Base-by-base conservation (phyloP, 352 stramenopile species). In the Pythium periplocum region DNA sequence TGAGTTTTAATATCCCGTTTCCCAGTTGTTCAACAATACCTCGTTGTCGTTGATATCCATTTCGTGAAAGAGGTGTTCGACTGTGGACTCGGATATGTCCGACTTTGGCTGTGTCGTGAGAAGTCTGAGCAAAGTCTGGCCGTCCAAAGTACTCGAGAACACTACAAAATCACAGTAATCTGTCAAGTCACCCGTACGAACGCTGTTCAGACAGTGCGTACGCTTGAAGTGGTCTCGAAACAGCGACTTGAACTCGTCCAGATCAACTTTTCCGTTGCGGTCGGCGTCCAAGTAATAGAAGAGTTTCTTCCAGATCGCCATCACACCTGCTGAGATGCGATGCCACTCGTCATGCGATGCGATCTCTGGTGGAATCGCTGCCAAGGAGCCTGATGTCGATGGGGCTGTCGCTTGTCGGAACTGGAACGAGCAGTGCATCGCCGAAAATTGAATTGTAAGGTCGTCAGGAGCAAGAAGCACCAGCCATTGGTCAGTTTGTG, bases 231-330 rank as follows among this genome's bases (percentile, higher is more conserved):
- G 62, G 10, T 61, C 30, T 3, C 68, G 3, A 44, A 86, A 81
- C 4, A 83, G 42, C 1, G 64, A 47, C 0, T 63, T 77, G 57
- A 92, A 86, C 65, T 92, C 81, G 6, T 57, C 53, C 11, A 71
- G 45, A 34, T 85, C 77, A 42, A 92, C 79, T 0, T 57, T 59
- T 0, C 75, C 77, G 39, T 87, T 84, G 5, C 62, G 52, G 33
- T 90, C 68, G 3, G 45, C 45, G 34, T 92, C 81, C 7, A 92
- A 45, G 4, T 69, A 40, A 40, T 90, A 86, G 41, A 90, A 92
- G 1, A 92, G 53, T 52, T 84, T 83, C 49, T 88, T 88, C 78
- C 78, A 88, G 12, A 69, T 51, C 34, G 38, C 38, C 0, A 69
- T 38, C 26, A 57, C 57, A 0, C 49, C 53, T 45, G 50, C n/a